These are phyloP conservation scores for Claviceps citrina DNA, from an alignment of 2,329 filamentous ascomycete genomes.

Conservation along the genomic window DNA sequence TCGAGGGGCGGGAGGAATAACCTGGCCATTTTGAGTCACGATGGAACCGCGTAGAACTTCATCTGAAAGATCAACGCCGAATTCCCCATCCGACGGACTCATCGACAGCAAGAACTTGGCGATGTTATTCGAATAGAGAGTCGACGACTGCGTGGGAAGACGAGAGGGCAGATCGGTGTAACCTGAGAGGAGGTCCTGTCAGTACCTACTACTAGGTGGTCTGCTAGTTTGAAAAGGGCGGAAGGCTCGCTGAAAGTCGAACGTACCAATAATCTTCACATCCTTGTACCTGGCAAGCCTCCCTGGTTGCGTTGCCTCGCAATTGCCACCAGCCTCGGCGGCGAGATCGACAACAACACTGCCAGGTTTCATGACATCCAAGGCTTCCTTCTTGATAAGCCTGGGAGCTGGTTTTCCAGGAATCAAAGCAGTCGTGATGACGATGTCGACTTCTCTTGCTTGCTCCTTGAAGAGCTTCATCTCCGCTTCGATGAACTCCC, in stretches of 20 bases:
- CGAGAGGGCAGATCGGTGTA: conserved; percentile 82
- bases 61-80: conserved; percentile 65
- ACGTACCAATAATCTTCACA: conserved; percentile 66
- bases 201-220: too few species aligned
- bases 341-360: conserved; percentile 80
- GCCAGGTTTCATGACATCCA: conserved; percentile 76
- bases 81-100: conserved; percentile 59
- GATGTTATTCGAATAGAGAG: conserved; percentile 86
- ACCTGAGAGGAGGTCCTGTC: conserved; percentile 23
- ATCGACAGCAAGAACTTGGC: conserved; percentile 78
- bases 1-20: conserved; percentile 61
- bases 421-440: conserved; percentile 85
- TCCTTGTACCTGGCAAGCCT: conserved; percentile 56
- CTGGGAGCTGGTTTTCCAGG: conserved; percentile 71
- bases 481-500: conserved; percentile 82
- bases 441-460: conserved; percentile 75
- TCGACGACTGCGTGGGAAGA: conserved; percentile 76
- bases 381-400: conserved; percentile 65
- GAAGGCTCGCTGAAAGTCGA: conserved; percentile 6
- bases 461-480: conserved; percentile 88
- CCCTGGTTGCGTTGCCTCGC: conserved; percentile 63
- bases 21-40: conserved; percentile 61
- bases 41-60: conserved; percentile 78
- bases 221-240: background rate
- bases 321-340: conserved; percentile 78